A percentile compares a stretch with the other conserved stretches of the same genome.
These are phyloP conservation scores for Ottelia alismoides DNA, from an alignment of 106 monocot species.

Conservation along the genomic window DNA sequence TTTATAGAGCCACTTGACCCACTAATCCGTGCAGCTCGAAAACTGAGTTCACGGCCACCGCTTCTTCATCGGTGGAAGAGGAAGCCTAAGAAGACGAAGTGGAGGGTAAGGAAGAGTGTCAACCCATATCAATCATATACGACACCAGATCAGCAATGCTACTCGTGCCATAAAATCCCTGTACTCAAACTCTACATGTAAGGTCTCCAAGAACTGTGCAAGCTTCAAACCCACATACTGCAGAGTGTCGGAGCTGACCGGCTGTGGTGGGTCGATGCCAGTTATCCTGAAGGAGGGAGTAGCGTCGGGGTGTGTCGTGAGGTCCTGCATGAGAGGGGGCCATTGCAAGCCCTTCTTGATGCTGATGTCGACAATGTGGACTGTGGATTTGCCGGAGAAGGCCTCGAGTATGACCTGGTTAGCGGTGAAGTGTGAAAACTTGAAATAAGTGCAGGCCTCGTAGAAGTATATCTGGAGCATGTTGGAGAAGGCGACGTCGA, in stretches of 20 bases:
- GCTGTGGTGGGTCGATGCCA: conserved; percentile 26
- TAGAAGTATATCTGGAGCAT: conserved; percentile 40
- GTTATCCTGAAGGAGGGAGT: conserved; percentile 44
- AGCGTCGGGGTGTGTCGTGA: conserved; percentile 45
- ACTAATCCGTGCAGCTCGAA: no score
- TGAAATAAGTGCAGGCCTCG: conserved; percentile 53
- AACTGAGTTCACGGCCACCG: no score
- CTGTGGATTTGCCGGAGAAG: conserved; percentile 34
- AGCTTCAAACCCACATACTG: conserved; percentile 40
- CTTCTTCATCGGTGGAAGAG: conserved; percentile 19
- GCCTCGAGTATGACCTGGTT: conserved; percentile 68
- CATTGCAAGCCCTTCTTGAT: conserved; percentile 65
- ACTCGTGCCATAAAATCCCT: conserved; percentile 32
- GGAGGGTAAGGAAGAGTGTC: no score
- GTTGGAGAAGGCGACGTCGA: conserved; percentile 24
- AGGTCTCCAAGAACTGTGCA: conserved; percentile 33
- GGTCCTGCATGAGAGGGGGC: conserved; percentile 56
- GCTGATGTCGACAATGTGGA: conserved; percentile 62
- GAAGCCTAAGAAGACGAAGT: conserved; percentile 23
- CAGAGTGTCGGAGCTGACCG: conserved; percentile 30
- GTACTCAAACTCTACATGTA: conserved; percentile 38
- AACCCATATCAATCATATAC: no score
- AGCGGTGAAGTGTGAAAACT: conserved; percentile 75
- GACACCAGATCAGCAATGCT: conserved; percentile 30
- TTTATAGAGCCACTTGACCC: conserved; percentile 33